These are phyloP conservation scores for Protomyces pachydermus DNA, from an alignment of 1,139 yeast species.

Conservation along the genomic window DNA sequence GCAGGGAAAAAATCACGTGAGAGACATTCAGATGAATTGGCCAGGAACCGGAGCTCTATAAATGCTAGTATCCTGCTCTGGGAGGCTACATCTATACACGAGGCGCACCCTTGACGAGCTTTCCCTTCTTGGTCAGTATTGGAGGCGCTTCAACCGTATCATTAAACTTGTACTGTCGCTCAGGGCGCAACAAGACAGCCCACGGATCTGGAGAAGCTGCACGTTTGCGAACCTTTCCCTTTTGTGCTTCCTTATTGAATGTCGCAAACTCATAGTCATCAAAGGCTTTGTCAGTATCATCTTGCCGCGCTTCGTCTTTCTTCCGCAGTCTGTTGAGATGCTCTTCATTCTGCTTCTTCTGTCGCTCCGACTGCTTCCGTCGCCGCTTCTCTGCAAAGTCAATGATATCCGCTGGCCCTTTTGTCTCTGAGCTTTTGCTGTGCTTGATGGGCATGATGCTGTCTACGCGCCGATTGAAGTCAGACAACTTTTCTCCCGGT, in stretches of 20 bases:
- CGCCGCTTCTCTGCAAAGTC: constrained; percentile 23
- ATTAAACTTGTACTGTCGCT: constrained; percentile 22
- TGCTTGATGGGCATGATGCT: constrained; percentile 22
- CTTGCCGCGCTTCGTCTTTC: constrained; percentile 13
- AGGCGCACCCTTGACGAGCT: constrained; percentile 1
- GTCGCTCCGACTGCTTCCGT: constrained; percentile 22
- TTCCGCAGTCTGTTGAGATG: constrained; percentile 22
- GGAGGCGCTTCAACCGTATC: constrained; percentile 24
- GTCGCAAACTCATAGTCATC: constrained; percentile 25
- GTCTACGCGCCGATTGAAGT: constrained; percentile 24
- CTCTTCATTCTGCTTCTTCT: constrained; percentile 22
- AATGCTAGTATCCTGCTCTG: no score
- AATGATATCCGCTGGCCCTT: constrained; percentile 8
- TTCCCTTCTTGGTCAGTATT: constrained; percentile 9
- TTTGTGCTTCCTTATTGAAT: neutral
- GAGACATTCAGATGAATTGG: neutral
- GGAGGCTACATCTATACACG: neutral
- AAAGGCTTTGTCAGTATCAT: constrained; percentile 17
- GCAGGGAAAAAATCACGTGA: neutral
- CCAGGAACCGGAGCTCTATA: neutral
- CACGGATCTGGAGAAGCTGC: constrained; percentile 23
- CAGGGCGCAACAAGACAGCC: constrained; percentile 24
- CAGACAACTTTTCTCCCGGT: constrained; percentile 21
- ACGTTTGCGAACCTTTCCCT: constrained; percentile 5
- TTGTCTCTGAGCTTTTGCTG: constrained; percentile 6